Percentiles rank a stretch among this genome's conserved stretches.
These are phyloP conservation scores for Syncephalastrum contaminatum DNA, from an alignment of 371 early-diverging fungal species.

Conservation along the genomic window DNA sequence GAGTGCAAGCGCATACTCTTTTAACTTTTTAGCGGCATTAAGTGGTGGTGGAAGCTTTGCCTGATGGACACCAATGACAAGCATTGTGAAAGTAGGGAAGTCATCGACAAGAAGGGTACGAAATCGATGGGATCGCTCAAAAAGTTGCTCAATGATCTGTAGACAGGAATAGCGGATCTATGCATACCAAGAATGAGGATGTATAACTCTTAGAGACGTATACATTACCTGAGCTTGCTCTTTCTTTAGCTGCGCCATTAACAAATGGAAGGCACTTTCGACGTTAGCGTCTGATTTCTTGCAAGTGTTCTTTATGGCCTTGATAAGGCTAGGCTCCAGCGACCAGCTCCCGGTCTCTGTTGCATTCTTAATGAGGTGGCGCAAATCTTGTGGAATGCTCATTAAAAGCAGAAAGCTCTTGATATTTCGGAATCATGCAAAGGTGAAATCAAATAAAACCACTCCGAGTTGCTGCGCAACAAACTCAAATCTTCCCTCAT, in stretches of 20 bases:
- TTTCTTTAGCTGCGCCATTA: constrained; percentile 55
- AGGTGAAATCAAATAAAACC: too few relatives aligned
- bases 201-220: too few relatives aligned
- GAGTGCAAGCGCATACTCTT: constrained; percentile 47
- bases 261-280: constrained; percentile 38
- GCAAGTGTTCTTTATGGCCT: constrained; percentile 58
- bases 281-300: constrained; percentile 49
- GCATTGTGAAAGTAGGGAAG: constrained; percentile 53
- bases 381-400: too few relatives aligned
- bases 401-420: too few relatives aligned
- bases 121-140: constrained; percentile 67
- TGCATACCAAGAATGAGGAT: not conserved
- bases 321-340: not conserved
- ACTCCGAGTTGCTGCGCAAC: too few relatives aligned
- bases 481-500: too few relatives aligned
- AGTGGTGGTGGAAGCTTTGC: constrained; percentile 58
- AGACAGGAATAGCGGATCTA: constrained; percentile 67
- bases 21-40: constrained; percentile 51
- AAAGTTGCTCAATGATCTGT: constrained; percentile 62
- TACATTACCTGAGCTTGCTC: constrained; percentile 62
- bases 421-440: too few relatives aligned
- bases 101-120: constrained; percentile 53
- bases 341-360: not conserved
- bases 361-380: too few relatives aligned
- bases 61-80: constrained; percentile 60